Evolutionary conservation across 805 yeast species (phyloP).

Genomic region (Wickerhamomyces pijperi): DNA sequence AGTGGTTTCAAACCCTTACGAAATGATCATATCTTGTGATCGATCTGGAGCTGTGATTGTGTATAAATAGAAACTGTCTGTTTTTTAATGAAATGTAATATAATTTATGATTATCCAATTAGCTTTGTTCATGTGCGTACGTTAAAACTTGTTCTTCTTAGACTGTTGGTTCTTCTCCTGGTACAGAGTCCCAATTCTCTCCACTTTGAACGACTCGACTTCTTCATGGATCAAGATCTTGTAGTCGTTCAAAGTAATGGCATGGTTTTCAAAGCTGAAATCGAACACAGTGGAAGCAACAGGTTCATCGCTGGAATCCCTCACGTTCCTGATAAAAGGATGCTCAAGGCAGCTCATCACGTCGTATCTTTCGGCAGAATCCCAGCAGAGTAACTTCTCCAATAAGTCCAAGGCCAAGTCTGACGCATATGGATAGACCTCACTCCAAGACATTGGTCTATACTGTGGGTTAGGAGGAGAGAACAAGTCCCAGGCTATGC

Average conservation of each 20-base stretch:
- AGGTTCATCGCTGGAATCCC: constrained; percentile 49
- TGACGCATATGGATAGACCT: constrained; percentile 54
- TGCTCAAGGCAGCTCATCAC: constrained; percentile 51
- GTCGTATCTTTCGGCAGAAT: constrained; percentile 37
- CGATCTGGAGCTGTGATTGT: constrained; percentile 56
- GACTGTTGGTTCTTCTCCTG: neutral
- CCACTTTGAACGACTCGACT: constrained; percentile 36
- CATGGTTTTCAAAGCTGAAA: constrained; percentile 50
- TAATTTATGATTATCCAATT: neutral
- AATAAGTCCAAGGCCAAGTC: constrained; percentile 40
- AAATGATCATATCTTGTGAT: constrained; percentile 56
- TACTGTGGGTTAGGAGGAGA: constrained; percentile 32
- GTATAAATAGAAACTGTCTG: constrained; percentile 38
- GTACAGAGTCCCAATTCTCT: constrained; percentile 12
- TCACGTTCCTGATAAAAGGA: constrained; percentile 39
- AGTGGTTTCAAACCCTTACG: constrained; percentile 36
- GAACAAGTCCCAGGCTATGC: constrained; percentile 35
- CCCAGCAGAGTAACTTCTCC: constrained; percentile 52
- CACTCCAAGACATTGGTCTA: constrained; percentile 34
- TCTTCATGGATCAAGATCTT: constrained; percentile 40
- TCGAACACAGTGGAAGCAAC: constrained; percentile 39
- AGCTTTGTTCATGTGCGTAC: neutral
- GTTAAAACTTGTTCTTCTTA: neutral
- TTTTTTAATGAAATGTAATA: no score
- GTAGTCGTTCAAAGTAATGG: constrained; percentile 30